Base-by-base conservation (phyloP, 2,329 filamentous ascomycete genomes). In the Pseudogymnoascus sp. region DNA sequence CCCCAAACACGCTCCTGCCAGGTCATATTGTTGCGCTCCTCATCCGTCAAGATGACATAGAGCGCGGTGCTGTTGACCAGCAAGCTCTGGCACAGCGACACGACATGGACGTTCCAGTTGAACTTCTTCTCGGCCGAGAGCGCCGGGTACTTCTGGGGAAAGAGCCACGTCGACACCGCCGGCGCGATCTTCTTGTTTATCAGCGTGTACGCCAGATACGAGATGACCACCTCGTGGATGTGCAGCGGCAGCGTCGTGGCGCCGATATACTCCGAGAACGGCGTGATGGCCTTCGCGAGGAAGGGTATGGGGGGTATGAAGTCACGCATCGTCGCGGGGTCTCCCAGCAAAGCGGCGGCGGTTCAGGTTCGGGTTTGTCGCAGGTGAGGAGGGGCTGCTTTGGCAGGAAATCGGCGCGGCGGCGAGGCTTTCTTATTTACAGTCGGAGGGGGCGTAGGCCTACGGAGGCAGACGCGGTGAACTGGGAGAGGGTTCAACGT, bases 41-140 rank as follows among this genome's bases (percentile, higher is more conserved):
- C 77, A 74, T 95, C 90, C 44, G 73, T 76, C 63, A 79, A 80
- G 76, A 92, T 89, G 63, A 90, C 82, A 82, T 86, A 93, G 14
- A 95, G 76, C n/a, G 89, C 88, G 33, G 93, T 76, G 59, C 69
- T 73, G 74, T 88, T 91, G 76, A 96, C 90, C 63, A 91, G 76
- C 33, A 81, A 78, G 73, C 86, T 88, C 80, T 96, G 91, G 63
- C 90, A 80, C 68, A 95, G 82, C n/a, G 89, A 92, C 33, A 95
- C 90, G 63, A 93, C 86, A 73, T 93, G 91, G 24, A 91, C 87
- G 74, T 96, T 86, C 91, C 91, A 95, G 79, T 89, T 95, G 66
- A 91, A 79, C 50, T 76, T 76, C 72, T 82, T 83, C 63, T 88
- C 90, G 26, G 79, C 76, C 59, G 85, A 83, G 68, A 91, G 81